phyloP scores from a whole-genome alignment of 805 yeast species.

The Nakazawaea molendinolei region DNA sequence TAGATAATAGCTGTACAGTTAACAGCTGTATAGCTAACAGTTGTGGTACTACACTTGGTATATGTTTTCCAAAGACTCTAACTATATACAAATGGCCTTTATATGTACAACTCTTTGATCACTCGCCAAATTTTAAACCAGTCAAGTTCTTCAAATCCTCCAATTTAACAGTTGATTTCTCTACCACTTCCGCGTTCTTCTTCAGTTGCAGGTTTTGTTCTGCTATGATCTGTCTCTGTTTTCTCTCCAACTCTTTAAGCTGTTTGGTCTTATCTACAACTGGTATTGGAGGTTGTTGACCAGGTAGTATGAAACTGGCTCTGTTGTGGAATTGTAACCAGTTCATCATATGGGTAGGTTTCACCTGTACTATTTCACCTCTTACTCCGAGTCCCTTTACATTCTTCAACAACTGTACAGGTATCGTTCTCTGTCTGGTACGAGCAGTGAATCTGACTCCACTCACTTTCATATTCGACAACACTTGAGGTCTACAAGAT shows the following conservation, averaged over 20 bases:
- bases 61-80: too few species aligned
- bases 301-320: conserved; percentile 59
- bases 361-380: conserved; percentile 72
- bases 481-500: neutral
- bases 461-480: neutral
- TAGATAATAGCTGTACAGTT: too few species aligned
- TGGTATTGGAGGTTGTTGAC: conserved; percentile 25
- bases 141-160: conserved; percentile 24
- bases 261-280: conserved; percentile 19
- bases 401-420: conserved; percentile 71
- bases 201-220: too few species aligned
- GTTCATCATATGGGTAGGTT: conserved; percentile 80
- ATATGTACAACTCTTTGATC: neutral
- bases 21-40: too few species aligned
- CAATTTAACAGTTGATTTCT: conserved; percentile 28
- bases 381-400: conserved; percentile 54
- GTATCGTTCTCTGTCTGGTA: conserved; percentile 47
- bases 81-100: neutral
- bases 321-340: conserved; percentile 63
- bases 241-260: neutral
- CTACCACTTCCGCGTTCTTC: too few species aligned
- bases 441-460: conserved; percentile 40
- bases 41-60: too few species aligned
- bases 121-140: conserved; percentile 17
- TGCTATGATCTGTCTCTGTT: conserved; percentile 13